Percentiles rank a stretch among this genome's conserved stretches.
phyloP scores from a whole-genome alignment of 2,329 filamentous ascomycete genomes.

The Pseudogymnoascus sp. region DNA sequence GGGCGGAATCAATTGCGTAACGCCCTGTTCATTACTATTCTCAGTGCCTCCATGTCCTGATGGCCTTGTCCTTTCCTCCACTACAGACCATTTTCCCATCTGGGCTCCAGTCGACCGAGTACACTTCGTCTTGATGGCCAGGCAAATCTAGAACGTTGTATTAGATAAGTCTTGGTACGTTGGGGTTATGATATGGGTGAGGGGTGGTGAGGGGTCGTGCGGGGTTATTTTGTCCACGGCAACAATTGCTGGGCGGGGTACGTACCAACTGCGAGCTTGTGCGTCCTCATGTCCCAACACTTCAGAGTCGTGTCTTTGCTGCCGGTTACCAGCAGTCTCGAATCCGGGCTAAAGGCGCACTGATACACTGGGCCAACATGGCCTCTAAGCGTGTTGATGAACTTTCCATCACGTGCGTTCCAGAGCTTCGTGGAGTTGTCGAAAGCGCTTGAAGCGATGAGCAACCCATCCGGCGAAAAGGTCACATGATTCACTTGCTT shows the following conservation, averaged over 20 bases:
- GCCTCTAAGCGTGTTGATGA: conserved; percentile 79
- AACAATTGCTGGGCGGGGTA: conserved; percentile 9
- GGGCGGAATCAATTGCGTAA: neutral
- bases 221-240: neutral
- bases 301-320: conserved; percentile 93
- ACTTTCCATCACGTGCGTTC: conserved; percentile 69
- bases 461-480: conserved; percentile 81
- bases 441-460: conserved; percentile 83
- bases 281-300: conserved; percentile 84
- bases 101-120: conserved; percentile 89
- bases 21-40: neutral
- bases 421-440: conserved; percentile 95
- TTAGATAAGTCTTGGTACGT: neutral
- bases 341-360: conserved; percentile 87
- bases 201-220: conserved; percentile 8
- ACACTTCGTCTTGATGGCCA: conserved; percentile 88
- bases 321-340: conserved; percentile 75
- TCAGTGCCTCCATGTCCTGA: conserved; percentile 59
- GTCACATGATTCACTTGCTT: conserved; percentile 95
- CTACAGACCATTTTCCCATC: conserved; percentile 85
- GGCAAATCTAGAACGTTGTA: conserved; percentile 59
- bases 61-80: conserved; percentile 84
- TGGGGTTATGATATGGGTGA: conserved; percentile 4
- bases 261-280: conserved; percentile 58
- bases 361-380: conserved; percentile 92